Evolutionary conservation across 2,329 filamentous ascomycete species (phyloP).

Genomic region (Paraphaeosphaeria sporulosa): DNA sequence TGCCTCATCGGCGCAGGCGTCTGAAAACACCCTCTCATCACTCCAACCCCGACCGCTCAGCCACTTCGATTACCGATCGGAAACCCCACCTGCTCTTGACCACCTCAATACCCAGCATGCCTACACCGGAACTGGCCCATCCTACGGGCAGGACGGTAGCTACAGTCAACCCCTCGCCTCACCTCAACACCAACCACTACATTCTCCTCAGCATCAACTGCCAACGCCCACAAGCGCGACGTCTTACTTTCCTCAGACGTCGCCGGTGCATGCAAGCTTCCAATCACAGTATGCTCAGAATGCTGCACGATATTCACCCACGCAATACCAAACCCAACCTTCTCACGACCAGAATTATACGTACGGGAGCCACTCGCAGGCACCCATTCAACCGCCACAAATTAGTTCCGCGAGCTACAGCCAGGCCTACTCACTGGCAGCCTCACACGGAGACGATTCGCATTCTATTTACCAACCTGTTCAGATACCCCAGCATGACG

Average conservation of each 20-base stretch:
- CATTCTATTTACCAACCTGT: slow-evolving; percentile 40
- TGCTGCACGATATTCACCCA: slow-evolving; percentile 32
- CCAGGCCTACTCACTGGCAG: slow-evolving; percentile 33
- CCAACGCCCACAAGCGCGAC: slow-evolving; percentile 37
- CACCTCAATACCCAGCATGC: slow-evolving; percentile 25
- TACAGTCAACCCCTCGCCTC: slow-evolving; percentile 42
- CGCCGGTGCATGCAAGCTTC: slow-evolving; percentile 36
- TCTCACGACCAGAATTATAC: slow-evolving; percentile 36
- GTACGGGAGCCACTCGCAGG: slow-evolving; percentile 36
- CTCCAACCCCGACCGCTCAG: slow-evolving; percentile 39
- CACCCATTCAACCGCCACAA: slow-evolving; percentile 26
- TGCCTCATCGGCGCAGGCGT: slow-evolving; percentile 25
- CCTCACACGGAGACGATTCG: slow-evolving; percentile 36
- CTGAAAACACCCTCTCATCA: slow-evolving; percentile 30
- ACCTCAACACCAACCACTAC: slow-evolving; percentile 42
- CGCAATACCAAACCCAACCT: slow-evolving; percentile 31
- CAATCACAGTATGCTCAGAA: slow-evolving; percentile 33
- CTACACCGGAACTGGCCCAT: slow-evolving; percentile 21
- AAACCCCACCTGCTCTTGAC: slow-evolving; percentile 22
- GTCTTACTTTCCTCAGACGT: slow-evolving; percentile 45
- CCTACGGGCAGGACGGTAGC: slow-evolving; percentile 34
- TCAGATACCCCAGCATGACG: slow-evolving; percentile 48
- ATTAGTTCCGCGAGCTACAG: slow-evolving; percentile 28
- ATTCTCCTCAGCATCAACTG: slow-evolving; percentile 39
- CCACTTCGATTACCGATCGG: slow-evolving; percentile 38